These are phyloP conservation scores for Penicillium soppii DNA, from an alignment of 495 filamentous ascomycete genomes.

Conservation along the genomic window DNA sequence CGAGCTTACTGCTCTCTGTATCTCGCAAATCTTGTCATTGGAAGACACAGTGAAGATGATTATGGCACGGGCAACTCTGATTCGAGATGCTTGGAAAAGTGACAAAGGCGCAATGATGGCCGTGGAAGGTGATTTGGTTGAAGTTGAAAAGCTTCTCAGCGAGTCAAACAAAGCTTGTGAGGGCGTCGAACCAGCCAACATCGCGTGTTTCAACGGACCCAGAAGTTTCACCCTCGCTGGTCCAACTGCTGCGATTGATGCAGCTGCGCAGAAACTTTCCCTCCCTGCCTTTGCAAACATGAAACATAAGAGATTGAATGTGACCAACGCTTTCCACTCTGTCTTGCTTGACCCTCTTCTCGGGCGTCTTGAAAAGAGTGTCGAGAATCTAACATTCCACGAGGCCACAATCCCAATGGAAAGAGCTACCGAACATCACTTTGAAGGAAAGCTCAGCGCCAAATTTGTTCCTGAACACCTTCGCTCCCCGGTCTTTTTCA, in stretches of 20 bases:
- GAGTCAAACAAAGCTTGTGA: neutral
- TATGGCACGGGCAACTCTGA: conserved; percentile 32
- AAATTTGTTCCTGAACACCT: neutral
- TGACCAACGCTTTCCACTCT: conserved; percentile 56
- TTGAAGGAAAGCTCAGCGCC: neutral
- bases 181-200: conserved; percentile 1
- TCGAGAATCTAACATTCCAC: conserved; percentile 22
- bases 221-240: conserved; percentile 46
- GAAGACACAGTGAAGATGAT: conserved; percentile 41
- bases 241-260: conserved; percentile 30
- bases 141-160: neutral
- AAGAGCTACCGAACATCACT: conserved; percentile 21
- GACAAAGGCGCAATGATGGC: neutral
- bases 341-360: conserved; percentile 39
- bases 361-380: conserved; percentile 20
- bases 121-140: neutral
- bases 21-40: conserved; percentile 34
- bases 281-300: neutral
- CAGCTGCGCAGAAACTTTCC: neutral
- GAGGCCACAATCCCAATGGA: conserved; percentile 30
- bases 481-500: neutral
- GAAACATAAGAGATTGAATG: conserved; percentile 37
- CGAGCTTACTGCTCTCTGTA: conserved; percentile 40
- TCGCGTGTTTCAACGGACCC: conserved; percentile 53
- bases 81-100: neutral